Percentiles rank a stretch among this genome's conserved stretches.
phyloP scores from a whole-genome alignment of 805 yeast genomes.

The Candida oleophila region DNA sequence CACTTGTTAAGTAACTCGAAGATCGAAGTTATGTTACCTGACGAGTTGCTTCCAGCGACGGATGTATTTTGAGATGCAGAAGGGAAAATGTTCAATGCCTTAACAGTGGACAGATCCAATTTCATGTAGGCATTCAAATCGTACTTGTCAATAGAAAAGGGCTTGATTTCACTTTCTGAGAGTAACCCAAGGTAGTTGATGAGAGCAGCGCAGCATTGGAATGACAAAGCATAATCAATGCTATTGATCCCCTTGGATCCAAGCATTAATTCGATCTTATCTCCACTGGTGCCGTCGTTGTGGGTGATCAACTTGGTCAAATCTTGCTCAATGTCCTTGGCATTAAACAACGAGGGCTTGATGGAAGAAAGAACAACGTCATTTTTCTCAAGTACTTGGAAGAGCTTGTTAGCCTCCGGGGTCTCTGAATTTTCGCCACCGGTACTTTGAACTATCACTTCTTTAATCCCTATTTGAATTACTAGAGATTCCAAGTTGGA shows the following conservation, averaged over 20 bases:
- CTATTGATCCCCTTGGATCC: conserved; percentile 53
- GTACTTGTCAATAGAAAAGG: conserved; percentile 60
- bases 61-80: conserved; percentile 26
- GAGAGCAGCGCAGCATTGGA: conserved; percentile 66
- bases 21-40: conserved; percentile 47
- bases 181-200: conserved; percentile 66
- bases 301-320: conserved; percentile 60
- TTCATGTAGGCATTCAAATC: conserved; percentile 81
- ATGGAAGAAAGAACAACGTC: conserved; percentile 67
- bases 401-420: conserved; percentile 58
- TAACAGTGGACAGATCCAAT: conserved; percentile 85
- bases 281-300: conserved; percentile 11
- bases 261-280: conserved; percentile 40
- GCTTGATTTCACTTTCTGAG: conserved; percentile 53
- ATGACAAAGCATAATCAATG: conserved; percentile 48
- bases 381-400: conserved; percentile 66
- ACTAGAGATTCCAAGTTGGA: conserved; percentile 83
- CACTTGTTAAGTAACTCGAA: conserved; percentile 86
- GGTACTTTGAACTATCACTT: conserved; percentile 58
- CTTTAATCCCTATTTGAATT: conserved; percentile 88
- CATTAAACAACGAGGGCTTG: conserved; percentile 55
- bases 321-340: conserved; percentile 75
- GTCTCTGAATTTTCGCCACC: conserved; percentile 18
- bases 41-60: conserved; percentile 16
- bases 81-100: conserved; percentile 86